Evolutionary conservation across 371 early-diverging fungal genomes (phyloP).

Genomic region (Zychaea mexicana): DNA sequence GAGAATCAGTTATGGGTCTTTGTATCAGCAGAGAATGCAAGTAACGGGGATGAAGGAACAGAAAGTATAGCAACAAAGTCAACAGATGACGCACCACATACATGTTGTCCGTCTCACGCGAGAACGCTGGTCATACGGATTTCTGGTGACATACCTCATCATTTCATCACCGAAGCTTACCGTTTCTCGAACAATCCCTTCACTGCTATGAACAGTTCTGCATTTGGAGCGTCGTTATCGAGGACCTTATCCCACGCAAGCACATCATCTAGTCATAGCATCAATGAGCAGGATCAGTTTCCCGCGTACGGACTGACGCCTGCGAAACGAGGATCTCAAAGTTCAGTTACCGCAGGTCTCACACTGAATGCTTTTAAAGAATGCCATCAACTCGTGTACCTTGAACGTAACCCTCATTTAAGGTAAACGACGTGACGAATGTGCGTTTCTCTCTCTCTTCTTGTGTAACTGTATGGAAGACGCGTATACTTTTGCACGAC

Average conservation of each 20-base stretch:
- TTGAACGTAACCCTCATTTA: constrained; percentile 20
- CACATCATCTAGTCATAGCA: not conserved
- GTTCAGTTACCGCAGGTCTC: constrained; percentile 24
- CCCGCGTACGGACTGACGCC: constrained; percentile 39
- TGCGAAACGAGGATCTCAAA: constrained; percentile 47
- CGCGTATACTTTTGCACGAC: not conserved
- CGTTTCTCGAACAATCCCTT: constrained; percentile 11
- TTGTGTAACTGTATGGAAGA: not conserved
- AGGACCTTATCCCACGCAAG: not conserved
- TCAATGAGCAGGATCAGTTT: constrained; percentile 7
- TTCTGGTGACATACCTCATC: not conserved
- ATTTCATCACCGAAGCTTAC: constrained; percentile 5
- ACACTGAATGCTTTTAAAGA: constrained; percentile 40
- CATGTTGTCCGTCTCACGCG: not conserved
- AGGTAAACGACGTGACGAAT: constrained; percentile 23
- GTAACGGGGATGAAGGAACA: not conserved
- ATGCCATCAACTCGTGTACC: constrained; percentile 35
- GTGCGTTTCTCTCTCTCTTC: not conserved
- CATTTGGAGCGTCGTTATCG: constrained; percentile 20
- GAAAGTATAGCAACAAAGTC: not conserved
- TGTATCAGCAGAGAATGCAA: constrained; percentile 29
- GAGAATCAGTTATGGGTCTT: constrained; percentile 50
- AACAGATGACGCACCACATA: too few species aligned
- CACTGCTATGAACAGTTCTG: too few species aligned
- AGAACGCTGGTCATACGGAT: not conserved